Base-by-base conservation (phyloP, 2,329 filamentous ascomycete species). In the Emergomyces africanus region DNA sequence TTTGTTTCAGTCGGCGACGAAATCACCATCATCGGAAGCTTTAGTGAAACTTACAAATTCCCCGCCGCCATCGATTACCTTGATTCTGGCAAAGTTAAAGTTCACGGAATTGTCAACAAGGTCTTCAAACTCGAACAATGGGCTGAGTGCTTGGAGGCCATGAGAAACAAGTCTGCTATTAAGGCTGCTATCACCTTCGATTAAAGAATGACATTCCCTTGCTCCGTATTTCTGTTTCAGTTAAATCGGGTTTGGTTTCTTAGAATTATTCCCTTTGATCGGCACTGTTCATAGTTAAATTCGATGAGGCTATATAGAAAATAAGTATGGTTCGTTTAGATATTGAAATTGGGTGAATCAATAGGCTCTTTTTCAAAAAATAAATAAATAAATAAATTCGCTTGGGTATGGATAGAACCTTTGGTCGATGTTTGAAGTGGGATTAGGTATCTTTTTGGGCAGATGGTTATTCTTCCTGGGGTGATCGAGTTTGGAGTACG, bases 151-250 rank as follows among this genome's bases (percentile, higher is more conserved):
- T 74, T 89, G 64, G 82, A 88, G 70, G 80, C 82, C 60, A 88
- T 89, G 77, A 82, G 79, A 67, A 84, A 87, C 74, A 88, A 88
- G 78, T 81, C 76, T 57, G 85, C 85, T 61, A 87, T 89, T 69
- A 89, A 89, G 78, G 85, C 85, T 57, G 84, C 83, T 18, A 88
- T 89, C 70, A 80, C 83, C 53, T 88, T 87, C 66, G 84, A 88
- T 62, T 83, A 79, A n/a, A 65, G 49, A 35, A 35, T 51, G 25
- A 33, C 33, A 37, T 25, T n/a, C 25, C 25, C 18, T 15, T 1
- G 8, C 49, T 51, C n/a, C 33, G 14, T 12, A 18, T 37, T 37
- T 37, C 23, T n/a, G 12, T 53, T 20, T 12, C 12, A 14, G 18
- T 39, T 15, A 15, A 14, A n/a, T n/a, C 20, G 5, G 0, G 20